Percentiles rank a stretch among this genome's conserved stretches.
Evolutionary conservation across 345 rosid genomes (phyloP).

Genomic region (Pistacia integerrima): DNA sequence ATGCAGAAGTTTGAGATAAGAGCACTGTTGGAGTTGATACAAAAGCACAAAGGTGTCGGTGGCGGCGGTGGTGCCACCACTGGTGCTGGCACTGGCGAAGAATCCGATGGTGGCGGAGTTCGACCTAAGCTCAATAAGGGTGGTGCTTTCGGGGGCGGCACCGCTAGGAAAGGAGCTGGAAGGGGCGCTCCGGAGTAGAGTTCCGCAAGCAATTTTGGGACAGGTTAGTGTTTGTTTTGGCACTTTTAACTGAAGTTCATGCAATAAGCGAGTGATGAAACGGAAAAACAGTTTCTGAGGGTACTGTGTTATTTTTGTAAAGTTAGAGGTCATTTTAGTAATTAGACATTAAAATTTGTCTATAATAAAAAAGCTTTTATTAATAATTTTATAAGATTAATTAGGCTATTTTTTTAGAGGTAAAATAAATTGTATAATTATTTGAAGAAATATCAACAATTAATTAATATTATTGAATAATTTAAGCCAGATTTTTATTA

Average conservation of each 20-base stretch:
- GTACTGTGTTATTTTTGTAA: neutral
- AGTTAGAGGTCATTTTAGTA: neutral
- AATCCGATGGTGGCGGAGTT: constrained; percentile 61
- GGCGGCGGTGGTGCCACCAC: constrained; percentile 88
- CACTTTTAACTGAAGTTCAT: constrained; percentile 12
- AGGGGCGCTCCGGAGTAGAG: constrained; percentile 58
- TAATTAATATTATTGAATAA: too few relatives aligned
- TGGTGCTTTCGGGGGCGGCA: constrained; percentile 92
- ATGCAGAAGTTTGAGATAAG: constrained; percentile 94
- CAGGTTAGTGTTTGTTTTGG: constrained; percentile 52
- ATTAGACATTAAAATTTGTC: too few relatives aligned
- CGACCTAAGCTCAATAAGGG: constrained; percentile 69
- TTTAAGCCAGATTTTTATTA: too few relatives aligned
- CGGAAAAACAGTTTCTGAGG: neutral
- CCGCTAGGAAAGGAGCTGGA: constrained; percentile 92
- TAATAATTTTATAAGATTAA: too few relatives aligned
- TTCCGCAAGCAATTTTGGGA: constrained; percentile 82
- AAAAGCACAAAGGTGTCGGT: constrained; percentile 69
- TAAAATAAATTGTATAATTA: too few relatives aligned
- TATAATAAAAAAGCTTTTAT: too few relatives aligned
- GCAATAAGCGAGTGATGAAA: neutral
- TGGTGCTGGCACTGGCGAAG: constrained; percentile 81
- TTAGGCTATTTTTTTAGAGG: too few relatives aligned
- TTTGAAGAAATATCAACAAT: too few relatives aligned
- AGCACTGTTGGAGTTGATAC: constrained; percentile 63